phyloP scores from a whole-genome alignment of 1,284 basidiomycete genomes.

The Trichosporon sp. region DNA sequence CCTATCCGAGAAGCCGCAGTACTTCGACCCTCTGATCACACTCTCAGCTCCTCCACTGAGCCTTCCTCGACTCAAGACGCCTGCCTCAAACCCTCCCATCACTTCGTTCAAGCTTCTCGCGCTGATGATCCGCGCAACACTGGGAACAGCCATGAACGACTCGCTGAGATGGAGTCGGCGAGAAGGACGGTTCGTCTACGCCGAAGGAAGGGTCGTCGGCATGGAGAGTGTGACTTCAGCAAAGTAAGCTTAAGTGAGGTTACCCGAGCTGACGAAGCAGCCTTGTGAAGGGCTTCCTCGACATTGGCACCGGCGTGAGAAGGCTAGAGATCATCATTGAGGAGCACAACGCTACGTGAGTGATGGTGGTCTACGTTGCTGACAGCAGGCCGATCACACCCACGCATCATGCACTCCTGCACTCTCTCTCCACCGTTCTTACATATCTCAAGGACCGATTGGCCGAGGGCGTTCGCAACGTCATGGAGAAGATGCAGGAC shows the following conservation, averaged over 20 bases:
- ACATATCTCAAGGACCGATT: constrained; percentile 35
- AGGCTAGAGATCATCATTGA: constrained; percentile 39
- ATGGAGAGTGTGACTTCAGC: constrained; percentile 19
- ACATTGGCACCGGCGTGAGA: constrained; percentile 32
- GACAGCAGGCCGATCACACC: constrained; percentile 32
- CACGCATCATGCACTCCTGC: constrained; percentile 42
- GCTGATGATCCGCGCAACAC: constrained; percentile 31
- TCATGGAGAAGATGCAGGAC: constrained; percentile 7
- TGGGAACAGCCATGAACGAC: constrained; percentile 30
- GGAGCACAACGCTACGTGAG: constrained; percentile 29
- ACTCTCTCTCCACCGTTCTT: constrained; percentile 35
- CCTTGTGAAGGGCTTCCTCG: constrained; percentile 12
- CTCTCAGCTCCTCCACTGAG: constrained; percentile 20
- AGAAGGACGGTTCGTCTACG: constrained; percentile 24
- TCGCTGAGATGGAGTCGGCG: constrained; percentile 29
- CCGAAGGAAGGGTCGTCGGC: constrained; percentile 8
- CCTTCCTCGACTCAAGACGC: constrained; percentile 18
- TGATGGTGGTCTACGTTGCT: not conserved
- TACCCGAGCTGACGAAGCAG: constrained; percentile 4
- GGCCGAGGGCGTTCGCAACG: constrained; percentile 11
- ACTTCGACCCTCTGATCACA: constrained; percentile 30
- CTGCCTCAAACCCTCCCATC: constrained; percentile 7
- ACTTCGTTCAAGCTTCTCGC: constrained; percentile 20
- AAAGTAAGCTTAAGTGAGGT: constrained; percentile 16
- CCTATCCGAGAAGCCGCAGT: constrained; percentile 22